A percentile compares a stretch with the other conserved stretches of the same genome.
Conservation (phyloP, 164 flowering plant genomes). For the Nelumbo lutea region DNA sequence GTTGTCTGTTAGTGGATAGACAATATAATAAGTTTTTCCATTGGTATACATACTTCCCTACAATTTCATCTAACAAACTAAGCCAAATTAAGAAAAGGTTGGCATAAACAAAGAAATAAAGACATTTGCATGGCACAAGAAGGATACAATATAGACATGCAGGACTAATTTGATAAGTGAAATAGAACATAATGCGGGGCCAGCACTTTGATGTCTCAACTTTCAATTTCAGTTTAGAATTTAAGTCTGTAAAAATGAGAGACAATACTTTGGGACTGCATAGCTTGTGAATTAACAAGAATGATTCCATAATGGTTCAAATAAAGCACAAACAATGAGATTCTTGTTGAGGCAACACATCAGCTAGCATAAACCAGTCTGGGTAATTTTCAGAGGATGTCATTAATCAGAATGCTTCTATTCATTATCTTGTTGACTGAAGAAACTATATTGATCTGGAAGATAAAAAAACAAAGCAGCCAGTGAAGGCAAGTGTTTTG, state of each 20-base stretch:
- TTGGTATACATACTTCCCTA: too few relatives aligned
- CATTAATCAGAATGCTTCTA: too few relatives aligned
- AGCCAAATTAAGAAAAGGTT: too few relatives aligned
- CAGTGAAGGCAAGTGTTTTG: background rate
- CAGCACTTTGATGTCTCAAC: background rate
- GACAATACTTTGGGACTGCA: background rate
- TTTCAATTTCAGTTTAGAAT: background rate
- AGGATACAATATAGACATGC: background rate
- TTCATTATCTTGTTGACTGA: too few relatives aligned
- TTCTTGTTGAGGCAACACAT: background rate
- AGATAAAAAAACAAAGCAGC: background rate
- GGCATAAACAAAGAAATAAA: too few relatives aligned
- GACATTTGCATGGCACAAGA: too few relatives aligned
- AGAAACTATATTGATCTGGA: background rate
- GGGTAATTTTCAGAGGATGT: too few relatives aligned
- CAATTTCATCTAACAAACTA: too few relatives aligned
- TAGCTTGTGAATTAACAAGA: background rate
- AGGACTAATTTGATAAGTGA: background rate
- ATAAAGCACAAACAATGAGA: background rate
- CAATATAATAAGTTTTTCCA: too few relatives aligned
- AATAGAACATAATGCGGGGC: background rate
- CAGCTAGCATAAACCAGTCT: background rate
- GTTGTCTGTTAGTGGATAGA: too few relatives aligned
- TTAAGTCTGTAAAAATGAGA: background rate
- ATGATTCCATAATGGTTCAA: background rate